Conservation (phyloP, 495 filamentous ascomycete species). For the Schizothecium vesticola region DNA sequence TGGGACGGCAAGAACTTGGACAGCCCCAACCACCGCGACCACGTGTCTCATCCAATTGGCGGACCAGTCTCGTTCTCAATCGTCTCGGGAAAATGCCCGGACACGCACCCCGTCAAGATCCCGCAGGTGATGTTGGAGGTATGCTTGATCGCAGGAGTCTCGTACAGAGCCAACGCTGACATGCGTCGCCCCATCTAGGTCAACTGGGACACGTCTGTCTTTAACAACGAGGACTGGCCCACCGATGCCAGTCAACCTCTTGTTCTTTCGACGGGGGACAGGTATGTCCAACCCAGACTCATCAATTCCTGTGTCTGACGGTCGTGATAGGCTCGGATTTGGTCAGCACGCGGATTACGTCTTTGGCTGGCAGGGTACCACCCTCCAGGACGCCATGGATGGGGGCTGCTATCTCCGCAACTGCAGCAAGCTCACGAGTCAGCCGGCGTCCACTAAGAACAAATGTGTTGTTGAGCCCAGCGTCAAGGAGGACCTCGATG, state of each 20-base stretch:
- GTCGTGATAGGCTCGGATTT: constrained; percentile 15
- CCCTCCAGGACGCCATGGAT: constrained; percentile 38
- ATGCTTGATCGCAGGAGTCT: background rate
- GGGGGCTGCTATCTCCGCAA: background rate
- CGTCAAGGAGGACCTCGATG: background rate
- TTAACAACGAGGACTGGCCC: constrained; percentile 44
- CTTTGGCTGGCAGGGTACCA: constrained; percentile 46
- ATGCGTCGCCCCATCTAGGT: constrained; percentile 16
- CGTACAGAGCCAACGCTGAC: background rate
- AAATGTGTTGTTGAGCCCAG: background rate
- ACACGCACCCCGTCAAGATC: constrained; percentile 44
- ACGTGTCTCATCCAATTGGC: constrained; percentile 39
- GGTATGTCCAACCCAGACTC: constrained; percentile 9
- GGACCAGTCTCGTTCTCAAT: constrained; percentile 45
- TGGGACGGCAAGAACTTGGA: constrained; percentile 52
- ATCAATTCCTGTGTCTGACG: background rate
- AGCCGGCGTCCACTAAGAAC: background rate
- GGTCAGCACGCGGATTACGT: constrained; percentile 47
- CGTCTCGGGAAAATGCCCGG: constrained; percentile 39
- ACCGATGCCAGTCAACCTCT: constrained; percentile 45
- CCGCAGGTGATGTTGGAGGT: constrained; percentile 48
- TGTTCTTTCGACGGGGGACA: constrained; percentile 42
- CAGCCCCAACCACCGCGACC: constrained; percentile 44
- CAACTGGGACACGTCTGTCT: constrained; percentile 46
- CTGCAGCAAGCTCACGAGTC: background rate